phyloP scores from a whole-genome alignment of 2,329 filamentous ascomycete genomes.

The Botrytis cinerea region DNA sequence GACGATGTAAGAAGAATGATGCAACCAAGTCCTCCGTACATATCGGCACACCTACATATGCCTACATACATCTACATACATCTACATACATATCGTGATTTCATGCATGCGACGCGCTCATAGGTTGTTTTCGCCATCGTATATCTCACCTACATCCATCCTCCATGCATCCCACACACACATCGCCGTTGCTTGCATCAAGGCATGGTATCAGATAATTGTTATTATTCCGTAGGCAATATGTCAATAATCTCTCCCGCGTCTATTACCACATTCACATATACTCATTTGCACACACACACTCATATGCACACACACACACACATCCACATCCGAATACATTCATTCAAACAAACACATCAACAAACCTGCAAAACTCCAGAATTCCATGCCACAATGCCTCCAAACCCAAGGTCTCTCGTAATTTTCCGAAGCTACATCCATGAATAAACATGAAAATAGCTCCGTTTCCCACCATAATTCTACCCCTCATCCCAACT shows the following conservation, averaged over 20 bases:
- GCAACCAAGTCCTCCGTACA: neutral
- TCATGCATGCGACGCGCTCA: neutral
- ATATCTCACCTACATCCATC: slow-evolving; percentile 1
- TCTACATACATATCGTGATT: neutral
- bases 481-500: slow-evolving; percentile 12
- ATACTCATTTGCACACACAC: neutral
- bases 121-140: neutral
- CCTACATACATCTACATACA: neutral
- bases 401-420: neutral
- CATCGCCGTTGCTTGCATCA: neutral
- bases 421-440: neutral
- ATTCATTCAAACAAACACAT: neutral
- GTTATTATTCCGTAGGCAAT: neutral
- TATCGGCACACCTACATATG: neutral
- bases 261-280: neutral
- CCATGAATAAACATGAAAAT: neutral
- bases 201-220: neutral
- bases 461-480: neutral
- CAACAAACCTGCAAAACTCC: neutral
- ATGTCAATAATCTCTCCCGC: neutral
- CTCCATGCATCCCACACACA: neutral
- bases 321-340: too few relatives aligned
- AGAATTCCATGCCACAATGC: neutral
- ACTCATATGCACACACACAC: too few relatives aligned
- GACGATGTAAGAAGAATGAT: slow-evolving; percentile 7